These are phyloP conservation scores for Perilla frutescens DNA, from an alignment of 257 asterid species.

Conservation along the genomic window DNA sequence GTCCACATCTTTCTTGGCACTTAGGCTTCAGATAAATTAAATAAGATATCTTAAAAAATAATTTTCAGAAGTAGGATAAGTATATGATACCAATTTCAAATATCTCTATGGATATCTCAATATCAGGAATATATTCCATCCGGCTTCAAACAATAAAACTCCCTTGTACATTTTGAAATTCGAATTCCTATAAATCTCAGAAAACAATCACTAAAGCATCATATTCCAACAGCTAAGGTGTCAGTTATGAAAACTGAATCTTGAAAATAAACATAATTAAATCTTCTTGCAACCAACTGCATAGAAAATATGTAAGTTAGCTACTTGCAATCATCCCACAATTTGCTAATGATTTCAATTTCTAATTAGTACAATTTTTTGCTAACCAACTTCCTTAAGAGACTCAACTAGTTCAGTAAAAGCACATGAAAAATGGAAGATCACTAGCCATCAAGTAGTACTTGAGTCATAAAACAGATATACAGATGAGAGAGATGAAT, in stretches of 20 bases:
- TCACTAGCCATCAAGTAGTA: slow-evolving; percentile 1
- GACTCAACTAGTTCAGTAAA: slow-evolving; percentile 17
- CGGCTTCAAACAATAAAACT: slow-evolving; percentile 15
- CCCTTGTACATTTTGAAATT: neutral
- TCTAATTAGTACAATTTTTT: neutral
- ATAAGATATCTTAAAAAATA: neutral
- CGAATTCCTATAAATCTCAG: neutral
- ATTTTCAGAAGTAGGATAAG: slow-evolving; percentile 24
- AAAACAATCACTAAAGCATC: neutral
- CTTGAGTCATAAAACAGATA: slow-evolving; percentile 20
- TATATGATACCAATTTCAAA: slow-evolving; percentile 21
- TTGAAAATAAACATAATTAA: neutral
- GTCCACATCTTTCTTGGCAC: neutral
- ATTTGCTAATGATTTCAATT: neutral
- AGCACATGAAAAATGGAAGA: neutral
- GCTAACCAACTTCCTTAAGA: no score
- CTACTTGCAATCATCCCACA: neutral
- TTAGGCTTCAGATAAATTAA: neutral
- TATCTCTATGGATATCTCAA: neutral
- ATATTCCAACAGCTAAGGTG: neutral
- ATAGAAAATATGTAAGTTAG: slow-evolving; percentile 1
- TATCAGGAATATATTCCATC: slow-evolving; percentile 34
- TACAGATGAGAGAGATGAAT: slow-evolving; percentile 19
- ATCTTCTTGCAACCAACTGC: neutral
- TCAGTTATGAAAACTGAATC: neutral